Percentiles rank a stretch among this genome's conserved stretches.
phyloP scores from a whole-genome alignment of 2,329 filamentous ascomycete genomes.

The Catunica adiposa region DNA sequence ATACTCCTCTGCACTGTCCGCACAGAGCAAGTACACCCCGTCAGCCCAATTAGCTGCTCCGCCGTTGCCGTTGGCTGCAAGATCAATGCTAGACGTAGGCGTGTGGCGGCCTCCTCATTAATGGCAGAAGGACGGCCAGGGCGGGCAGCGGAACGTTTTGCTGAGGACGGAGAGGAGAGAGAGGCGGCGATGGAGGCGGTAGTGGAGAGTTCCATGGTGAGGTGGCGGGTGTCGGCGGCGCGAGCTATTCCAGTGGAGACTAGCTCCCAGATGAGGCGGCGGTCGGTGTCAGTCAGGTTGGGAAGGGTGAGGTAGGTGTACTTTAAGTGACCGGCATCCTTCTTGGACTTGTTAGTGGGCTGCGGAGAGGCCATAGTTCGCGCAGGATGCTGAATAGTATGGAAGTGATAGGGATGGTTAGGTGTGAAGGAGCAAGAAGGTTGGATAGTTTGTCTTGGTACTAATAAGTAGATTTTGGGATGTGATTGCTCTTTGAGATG shows the following conservation, averaged over 20 bases:
- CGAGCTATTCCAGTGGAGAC: slow-evolving; percentile 6
- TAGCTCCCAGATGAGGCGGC: slow-evolving; percentile 8
- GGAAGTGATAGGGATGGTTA: neutral
- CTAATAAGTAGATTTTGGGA: too few relatives aligned
- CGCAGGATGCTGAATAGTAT: neutral
- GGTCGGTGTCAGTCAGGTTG: slow-evolving; percentile 7
- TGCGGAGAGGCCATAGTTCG: neutral
- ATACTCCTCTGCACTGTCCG: slow-evolving; percentile 13
- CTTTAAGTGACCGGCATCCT: slow-evolving; percentile 10
- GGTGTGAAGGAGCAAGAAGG: neutral
- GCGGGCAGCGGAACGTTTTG: neutral
- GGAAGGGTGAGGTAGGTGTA: slow-evolving; percentile 10
- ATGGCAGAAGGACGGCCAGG: slow-evolving; percentile 12
- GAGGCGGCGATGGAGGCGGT: slow-evolving; percentile 1
- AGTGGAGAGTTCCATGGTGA: slow-evolving; percentile 6
- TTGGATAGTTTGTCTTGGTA: neutral
- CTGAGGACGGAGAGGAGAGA: neutral
- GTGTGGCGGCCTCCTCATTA: slow-evolving; percentile 11
- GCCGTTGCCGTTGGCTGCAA: slow-evolving; percentile 12
- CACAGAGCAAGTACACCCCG: slow-evolving; percentile 12
- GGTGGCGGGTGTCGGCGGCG: slow-evolving; percentile 3
- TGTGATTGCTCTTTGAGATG: too few relatives aligned
- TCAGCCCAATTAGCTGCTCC: slow-evolving; percentile 12
- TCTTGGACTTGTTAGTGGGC: neutral
- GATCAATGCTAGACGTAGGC: slow-evolving; percentile 11